Conservation (phyloP, 179 eudicot genomes). For the Drosera spatulata region DNA sequence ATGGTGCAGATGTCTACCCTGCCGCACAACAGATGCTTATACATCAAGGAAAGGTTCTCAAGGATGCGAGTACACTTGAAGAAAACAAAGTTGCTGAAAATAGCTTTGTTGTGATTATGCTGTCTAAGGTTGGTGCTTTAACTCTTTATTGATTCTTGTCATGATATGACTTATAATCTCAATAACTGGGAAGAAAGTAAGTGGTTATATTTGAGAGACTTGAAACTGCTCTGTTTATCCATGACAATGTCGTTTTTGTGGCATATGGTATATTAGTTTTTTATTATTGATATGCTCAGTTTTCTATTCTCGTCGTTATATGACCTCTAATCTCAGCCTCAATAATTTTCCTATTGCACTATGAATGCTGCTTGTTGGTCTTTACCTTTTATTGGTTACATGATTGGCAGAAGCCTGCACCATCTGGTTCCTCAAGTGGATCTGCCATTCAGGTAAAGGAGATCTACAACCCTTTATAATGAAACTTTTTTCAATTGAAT, state of each 20-base stretch:
- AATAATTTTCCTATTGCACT: neutral
- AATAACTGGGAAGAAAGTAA: neutral
- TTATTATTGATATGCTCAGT: too few species aligned
- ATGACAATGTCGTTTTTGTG: too few species aligned
- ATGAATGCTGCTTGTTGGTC: neutral
- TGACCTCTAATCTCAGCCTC: neutral
- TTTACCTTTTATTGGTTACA: slow-evolving; percentile 14
- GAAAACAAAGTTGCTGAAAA: slow-evolving; percentile 72
- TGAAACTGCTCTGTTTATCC: neutral
- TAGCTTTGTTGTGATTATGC: slow-evolving; percentile 71
- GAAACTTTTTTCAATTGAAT: neutral
- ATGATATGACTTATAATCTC: neutral
- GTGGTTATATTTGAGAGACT: neutral
- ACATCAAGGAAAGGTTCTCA: slow-evolving; percentile 80
- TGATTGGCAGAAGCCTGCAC: slow-evolving; percentile 37
- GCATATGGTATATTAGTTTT: too few species aligned
- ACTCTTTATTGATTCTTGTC: neutral
- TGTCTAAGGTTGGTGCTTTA: slow-evolving; percentile 42
- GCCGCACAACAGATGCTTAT: slow-evolving; percentile 79
- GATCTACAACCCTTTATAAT: slow-evolving; percentile 23
- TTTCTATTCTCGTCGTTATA: too few species aligned
- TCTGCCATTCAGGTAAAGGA: slow-evolving; percentile 33
- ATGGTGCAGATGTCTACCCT: slow-evolving; percentile 66
- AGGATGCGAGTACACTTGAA: slow-evolving; percentile 73
- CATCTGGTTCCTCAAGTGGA: slow-evolving; percentile 46